Evolutionary conservation across 2,329 filamentous ascomycete species (phyloP).

Genomic region (Colletotrichum agaves): DNA sequence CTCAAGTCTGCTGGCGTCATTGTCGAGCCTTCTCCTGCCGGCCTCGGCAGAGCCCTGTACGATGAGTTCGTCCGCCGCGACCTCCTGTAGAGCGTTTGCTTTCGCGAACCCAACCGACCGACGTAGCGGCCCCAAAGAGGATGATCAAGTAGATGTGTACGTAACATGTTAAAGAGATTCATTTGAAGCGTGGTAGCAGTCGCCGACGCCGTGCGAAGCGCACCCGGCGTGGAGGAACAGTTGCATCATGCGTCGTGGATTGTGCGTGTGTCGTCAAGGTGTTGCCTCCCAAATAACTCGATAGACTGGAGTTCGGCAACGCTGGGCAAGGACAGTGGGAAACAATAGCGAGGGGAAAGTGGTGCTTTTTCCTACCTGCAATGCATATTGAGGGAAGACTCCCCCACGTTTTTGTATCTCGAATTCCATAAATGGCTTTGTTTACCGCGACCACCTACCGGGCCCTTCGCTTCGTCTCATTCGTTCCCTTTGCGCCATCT

Average conservation of each 20-base stretch:
- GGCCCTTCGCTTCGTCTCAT: slow-evolving; percentile 3
- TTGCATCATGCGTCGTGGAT: slow-evolving; percentile 2
- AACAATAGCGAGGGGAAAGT: not conserved
- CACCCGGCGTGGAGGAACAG: slow-evolving; percentile 12
- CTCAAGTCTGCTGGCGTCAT: slow-evolving; percentile 93
- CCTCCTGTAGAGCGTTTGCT: slow-evolving; percentile 75
- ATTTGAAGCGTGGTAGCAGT: slow-evolving; percentile 28
- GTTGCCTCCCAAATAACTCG: slow-evolving; percentile 12
- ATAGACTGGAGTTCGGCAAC: slow-evolving; percentile 23
- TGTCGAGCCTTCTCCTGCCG: slow-evolving; percentile 93
- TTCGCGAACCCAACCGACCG: not conserved
- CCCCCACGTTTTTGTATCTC: not conserved
- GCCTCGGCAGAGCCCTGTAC: slow-evolving; percentile 92
- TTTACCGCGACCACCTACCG: not conserved
- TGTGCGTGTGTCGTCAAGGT: slow-evolving; percentile 5
- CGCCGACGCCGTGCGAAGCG: not conserved
- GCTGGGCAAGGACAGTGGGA: slow-evolving; percentile 1
- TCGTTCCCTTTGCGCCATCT: slow-evolving; percentile 3
- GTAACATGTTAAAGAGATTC: slow-evolving; percentile 36
- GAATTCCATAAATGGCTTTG: not conserved
- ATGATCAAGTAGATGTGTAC: slow-evolving; percentile 33
- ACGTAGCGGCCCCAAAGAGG: slow-evolving; percentile 6
- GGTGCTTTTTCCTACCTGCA: not conserved
- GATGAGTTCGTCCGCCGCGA: slow-evolving; percentile 97
- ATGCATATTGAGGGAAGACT: not conserved